These are phyloP conservation scores for Aureobasidium leucospermi DNA, from an alignment of 2,329 filamentous ascomycete genomes.

Conservation along the genomic window DNA sequence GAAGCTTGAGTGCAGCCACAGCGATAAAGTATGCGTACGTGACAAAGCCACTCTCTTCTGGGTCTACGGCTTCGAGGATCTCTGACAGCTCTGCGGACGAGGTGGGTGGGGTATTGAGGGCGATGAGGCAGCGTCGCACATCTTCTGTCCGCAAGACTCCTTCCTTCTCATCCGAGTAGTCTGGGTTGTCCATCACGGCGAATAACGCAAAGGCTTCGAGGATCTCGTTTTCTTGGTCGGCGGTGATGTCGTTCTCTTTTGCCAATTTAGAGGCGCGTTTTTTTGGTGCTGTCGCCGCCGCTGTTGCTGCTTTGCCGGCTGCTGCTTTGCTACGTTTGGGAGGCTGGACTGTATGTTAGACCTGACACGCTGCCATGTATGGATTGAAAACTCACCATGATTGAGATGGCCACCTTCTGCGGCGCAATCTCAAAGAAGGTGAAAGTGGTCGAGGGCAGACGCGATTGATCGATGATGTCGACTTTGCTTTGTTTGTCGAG, in stretches of 20 bases:
- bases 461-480: conserved; percentile 4
- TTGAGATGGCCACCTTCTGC: neutral
- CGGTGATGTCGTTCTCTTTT: conserved; percentile 80
- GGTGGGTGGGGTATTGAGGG: conserved; percentile 67
- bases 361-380: neutral
- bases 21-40: conserved; percentile 76
- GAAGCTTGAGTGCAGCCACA: conserved; percentile 80
- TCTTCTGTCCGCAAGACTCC: conserved; percentile 37
- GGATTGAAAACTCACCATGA: neutral
- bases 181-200: conserved; percentile 29
- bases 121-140: conserved; percentile 46
- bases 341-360: conserved; percentile 1
- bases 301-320: conserved; percentile 17
- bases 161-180: conserved; percentile 59
- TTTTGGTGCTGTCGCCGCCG: conserved; percentile 26
- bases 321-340: conserved; percentile 15
- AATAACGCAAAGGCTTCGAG: conserved; percentile 85
- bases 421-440: neutral
- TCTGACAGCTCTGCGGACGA: conserved; percentile 61
- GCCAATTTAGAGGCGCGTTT: conserved; percentile 77
- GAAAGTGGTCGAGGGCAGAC: conserved; percentile 1
- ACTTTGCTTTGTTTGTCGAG: conserved; percentile 7
- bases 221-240: conserved; percentile 82
- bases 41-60: conserved; percentile 69
- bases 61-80: conserved; percentile 76